Conservation (phyloP, 2,329 filamentous ascomycete species). For the Neonectria magnoliae region DNA sequence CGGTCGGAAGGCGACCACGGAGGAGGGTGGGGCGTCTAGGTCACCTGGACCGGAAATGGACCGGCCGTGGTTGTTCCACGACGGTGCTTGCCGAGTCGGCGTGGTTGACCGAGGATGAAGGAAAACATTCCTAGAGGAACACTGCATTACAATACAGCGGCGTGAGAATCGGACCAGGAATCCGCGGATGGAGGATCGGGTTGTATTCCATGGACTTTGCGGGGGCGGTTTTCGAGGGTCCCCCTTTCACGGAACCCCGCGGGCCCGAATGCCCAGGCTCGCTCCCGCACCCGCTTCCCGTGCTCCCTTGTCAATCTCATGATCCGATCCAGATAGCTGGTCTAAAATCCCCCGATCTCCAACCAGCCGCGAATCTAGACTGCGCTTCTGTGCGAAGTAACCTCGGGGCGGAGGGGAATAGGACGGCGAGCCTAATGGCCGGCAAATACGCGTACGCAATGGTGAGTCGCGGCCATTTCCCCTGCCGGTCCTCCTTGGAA, state of each 20-base stretch:
- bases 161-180: background rate
- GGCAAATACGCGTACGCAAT: background rate
- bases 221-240: background rate
- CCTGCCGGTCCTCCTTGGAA: background rate
- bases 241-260: background rate
- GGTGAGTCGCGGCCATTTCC: background rate
- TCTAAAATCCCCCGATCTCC: constrained; percentile 8
- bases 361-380: constrained; percentile 2
- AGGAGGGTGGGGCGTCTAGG: background rate
- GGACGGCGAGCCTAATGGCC: constrained; percentile 27
- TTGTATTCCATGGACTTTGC: background rate
- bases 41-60: constrained; percentile 17
- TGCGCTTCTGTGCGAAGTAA: constrained; percentile 1
- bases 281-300: constrained; percentile 3
- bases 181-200: background rate
- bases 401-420: background rate
- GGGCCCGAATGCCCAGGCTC: constrained; percentile 1
- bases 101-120: constrained; percentile 6
- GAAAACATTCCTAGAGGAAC: background rate
- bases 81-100: constrained; percentile 5
- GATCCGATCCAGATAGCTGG: constrained; percentile 38
- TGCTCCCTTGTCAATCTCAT: constrained; percentile 40
- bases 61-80: background rate
- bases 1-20: constrained; percentile 7
- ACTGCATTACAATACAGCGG: background rate